Evolutionary conservation across 2,329 filamentous ascomycete genomes (phyloP).

Genomic region (Penicillium sp.): DNA sequence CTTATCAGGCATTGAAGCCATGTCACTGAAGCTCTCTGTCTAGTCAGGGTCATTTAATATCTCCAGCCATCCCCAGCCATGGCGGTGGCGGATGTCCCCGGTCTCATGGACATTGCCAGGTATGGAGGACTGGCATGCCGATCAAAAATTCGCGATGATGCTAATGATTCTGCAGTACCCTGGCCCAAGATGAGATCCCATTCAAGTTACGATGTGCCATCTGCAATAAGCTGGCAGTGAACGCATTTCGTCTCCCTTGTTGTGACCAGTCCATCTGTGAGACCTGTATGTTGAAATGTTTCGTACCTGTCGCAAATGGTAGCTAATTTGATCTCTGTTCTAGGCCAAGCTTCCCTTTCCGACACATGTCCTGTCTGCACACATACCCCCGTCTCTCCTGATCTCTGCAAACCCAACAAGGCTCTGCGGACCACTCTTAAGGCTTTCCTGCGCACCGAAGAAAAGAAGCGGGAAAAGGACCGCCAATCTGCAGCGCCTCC

Average conservation of each 20-base stretch:
- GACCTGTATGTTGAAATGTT: slow-evolving; percentile 61
- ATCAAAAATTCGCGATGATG: background rate
- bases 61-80: slow-evolving; percentile 25
- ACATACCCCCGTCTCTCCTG: slow-evolving; percentile 80
- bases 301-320: background rate
- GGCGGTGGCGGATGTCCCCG: slow-evolving; percentile 41
- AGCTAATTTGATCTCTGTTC: background rate
- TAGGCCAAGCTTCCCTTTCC: slow-evolving; percentile 73
- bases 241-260: slow-evolving; percentile 87
- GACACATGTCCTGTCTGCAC: slow-evolving; percentile 88
- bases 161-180: slow-evolving; percentile 54
- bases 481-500: slow-evolving; percentile 42
- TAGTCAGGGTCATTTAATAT: background rate
- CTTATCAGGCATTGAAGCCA: background rate
- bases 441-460: slow-evolving; percentile 83
- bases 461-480: slow-evolving; percentile 77
- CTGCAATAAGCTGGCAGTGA: slow-evolving; percentile 85
- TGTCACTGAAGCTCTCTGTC: background rate
- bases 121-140: slow-evolving; percentile 13
- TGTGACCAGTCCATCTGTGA: slow-evolving; percentile 96
- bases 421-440: slow-evolving; percentile 87
- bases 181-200: slow-evolving; percentile 82
- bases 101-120: slow-evolving; percentile 46
- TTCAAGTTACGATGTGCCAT: slow-evolving; percentile 93
- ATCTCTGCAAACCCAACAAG: slow-evolving; percentile 86